Evolutionary conservation across 2,329 filamentous ascomycete genomes (phyloP).

Genomic region (Talaromyces sp.): DNA sequence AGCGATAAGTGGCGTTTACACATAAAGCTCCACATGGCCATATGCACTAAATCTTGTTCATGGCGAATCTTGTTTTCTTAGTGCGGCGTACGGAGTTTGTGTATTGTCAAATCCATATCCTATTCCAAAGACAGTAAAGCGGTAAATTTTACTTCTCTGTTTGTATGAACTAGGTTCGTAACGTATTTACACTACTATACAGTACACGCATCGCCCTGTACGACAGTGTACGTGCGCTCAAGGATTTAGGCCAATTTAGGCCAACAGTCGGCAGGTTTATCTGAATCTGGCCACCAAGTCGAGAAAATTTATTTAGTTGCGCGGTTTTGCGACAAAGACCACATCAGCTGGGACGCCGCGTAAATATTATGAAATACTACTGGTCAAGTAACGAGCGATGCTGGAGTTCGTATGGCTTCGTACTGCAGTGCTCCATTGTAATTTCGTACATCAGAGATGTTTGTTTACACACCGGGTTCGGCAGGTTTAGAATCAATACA

Average conservation of each 20-base stretch:
- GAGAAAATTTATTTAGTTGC: no score
- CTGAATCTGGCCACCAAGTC: neutral
- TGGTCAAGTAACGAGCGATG: neutral
- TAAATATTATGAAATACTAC: neutral
- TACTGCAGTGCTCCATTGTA: neutral
- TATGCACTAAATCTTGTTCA: neutral
- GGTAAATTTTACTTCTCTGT: no score
- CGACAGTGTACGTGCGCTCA: no score
- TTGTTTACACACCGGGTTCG: neutral
- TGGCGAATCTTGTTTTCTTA: no score
- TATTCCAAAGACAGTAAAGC: neutral
- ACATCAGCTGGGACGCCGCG: no score
- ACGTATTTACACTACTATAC: neutral
- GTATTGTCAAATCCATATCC: neutral
- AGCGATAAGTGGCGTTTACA: neutral
- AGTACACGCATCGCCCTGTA: no score
- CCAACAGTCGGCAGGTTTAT: neutral
- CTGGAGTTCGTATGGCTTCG: neutral
- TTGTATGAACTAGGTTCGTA: neutral
- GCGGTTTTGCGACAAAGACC: no score
- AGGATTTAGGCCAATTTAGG: neutral
- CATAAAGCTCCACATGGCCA: neutral
- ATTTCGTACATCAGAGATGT: neutral
- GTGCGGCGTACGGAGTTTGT: neutral
- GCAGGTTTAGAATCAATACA: no score